phyloP scores from a whole-genome alignment of 1,139 yeast species.

The Saccharomyces hybrid region DNA sequence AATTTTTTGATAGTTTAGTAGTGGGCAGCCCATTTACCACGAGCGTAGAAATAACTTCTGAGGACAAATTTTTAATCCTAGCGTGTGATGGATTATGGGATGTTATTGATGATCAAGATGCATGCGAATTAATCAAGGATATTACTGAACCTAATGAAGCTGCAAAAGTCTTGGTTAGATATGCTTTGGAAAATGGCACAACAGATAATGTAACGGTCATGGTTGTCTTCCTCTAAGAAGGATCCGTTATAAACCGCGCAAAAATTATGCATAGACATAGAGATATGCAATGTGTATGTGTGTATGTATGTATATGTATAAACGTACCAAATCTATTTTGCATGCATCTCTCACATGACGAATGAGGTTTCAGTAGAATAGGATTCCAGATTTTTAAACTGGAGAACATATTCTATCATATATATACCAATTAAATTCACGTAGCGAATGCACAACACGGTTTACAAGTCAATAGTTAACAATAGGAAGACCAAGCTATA shows the following conservation, averaged over 20 bases:
- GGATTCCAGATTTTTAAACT: neutral
- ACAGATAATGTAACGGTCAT: slow-evolving; percentile 91
- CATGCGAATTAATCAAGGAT: slow-evolving; percentile 60
- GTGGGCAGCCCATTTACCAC: slow-evolving; percentile 92
- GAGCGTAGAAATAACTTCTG: slow-evolving; percentile 56
- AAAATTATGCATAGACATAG: slow-evolving; percentile 1
- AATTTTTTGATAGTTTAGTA: slow-evolving; percentile 82
- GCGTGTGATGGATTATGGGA: slow-evolving; percentile 98
- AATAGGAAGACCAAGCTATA: slow-evolving; percentile 9
- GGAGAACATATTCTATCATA: neutral
- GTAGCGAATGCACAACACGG: neutral
- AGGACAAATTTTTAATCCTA: slow-evolving; percentile 69
- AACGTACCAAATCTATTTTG: neutral
- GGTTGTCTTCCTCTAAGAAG: slow-evolving; percentile 44
- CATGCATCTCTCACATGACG: neutral
- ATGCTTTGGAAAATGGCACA: slow-evolving; percentile 72
- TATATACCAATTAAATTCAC: neutral
- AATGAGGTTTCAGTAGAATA: neutral
- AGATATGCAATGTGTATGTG: neutral
- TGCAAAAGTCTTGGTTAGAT: slow-evolving; percentile 57
- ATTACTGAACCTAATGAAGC: slow-evolving; percentile 56
- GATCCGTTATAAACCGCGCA: neutral
- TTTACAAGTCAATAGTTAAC: neutral
- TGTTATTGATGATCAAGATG: slow-evolving; percentile 72
- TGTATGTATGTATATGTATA: neutral